These are phyloP conservation scores for Poteriospumella lacustris DNA, from an alignment of 108 stramenopile genomes.

Conservation along the genomic window DNA sequence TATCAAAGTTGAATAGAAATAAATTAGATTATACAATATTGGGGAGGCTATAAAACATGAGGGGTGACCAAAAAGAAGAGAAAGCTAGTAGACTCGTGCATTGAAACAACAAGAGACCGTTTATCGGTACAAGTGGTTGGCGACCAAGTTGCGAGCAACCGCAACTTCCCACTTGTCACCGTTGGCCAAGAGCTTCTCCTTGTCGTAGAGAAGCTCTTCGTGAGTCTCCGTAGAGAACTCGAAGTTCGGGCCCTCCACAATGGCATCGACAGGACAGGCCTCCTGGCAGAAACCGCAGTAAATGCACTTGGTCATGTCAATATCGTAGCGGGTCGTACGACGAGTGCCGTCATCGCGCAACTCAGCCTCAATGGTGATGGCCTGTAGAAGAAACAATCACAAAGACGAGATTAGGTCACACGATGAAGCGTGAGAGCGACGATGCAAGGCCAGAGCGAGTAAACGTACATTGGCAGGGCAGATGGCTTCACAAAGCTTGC, in stretches of 20 bases:
- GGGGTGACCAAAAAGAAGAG: too few species aligned
- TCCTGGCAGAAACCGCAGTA: constrained; percentile 99
- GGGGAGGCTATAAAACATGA: too few species aligned
- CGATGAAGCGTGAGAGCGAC: not conserved
- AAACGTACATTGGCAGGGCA: constrained; percentile 85
- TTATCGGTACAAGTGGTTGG: constrained; percentile 91
- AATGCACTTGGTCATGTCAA: constrained; percentile 99
- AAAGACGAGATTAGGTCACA: not conserved
- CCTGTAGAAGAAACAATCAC: constrained; percentile 50
- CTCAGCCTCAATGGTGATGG: constrained; percentile 97
- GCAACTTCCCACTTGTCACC: constrained; percentile 99
- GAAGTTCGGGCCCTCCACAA: constrained; percentile 99
- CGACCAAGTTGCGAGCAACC: constrained; percentile 91
- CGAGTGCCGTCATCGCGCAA: constrained; percentile 72
- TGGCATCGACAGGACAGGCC: constrained; percentile 93
- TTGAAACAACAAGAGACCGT: too few species aligned
- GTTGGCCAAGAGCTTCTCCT: constrained; percentile 86
- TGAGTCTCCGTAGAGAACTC: constrained; percentile 98
- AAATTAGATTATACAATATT: too few species aligned
- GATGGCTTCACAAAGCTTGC: constrained; percentile 98
- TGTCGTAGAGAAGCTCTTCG: constrained; percentile 97
- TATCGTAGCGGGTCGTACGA: constrained; percentile 96
- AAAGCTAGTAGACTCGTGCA: too few species aligned
- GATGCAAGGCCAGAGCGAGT: not conserved
- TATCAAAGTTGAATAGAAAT: too few species aligned